phyloP scores from a whole-genome alignment of 1,139 yeast genomes.

The Blastobotrys raffinosifermentans region DNA sequence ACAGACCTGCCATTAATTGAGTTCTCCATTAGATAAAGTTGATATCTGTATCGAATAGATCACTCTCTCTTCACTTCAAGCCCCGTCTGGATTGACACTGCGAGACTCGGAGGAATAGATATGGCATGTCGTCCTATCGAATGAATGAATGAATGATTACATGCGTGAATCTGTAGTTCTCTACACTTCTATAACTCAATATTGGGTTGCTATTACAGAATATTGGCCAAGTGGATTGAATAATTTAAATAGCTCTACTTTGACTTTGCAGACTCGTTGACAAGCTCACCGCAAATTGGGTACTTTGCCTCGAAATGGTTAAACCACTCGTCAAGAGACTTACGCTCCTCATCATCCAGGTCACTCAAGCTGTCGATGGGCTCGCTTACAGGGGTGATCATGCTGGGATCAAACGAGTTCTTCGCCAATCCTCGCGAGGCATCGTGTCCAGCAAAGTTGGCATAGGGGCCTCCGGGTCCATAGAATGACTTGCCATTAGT shows the following conservation, averaged over 20 bases:
- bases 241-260: conserved; percentile 8
- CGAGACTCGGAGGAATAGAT: too few species aligned
- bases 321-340: conserved; percentile 78
- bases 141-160: background rate
- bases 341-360: conserved; percentile 54
- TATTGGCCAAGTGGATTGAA: background rate
- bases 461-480: conserved; percentile 96
- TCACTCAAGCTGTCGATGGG: conserved; percentile 70
- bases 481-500: conserved; percentile 76
- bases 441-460: conserved; percentile 94
- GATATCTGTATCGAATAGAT: too few species aligned
- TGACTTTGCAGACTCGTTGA: conserved; percentile 17
- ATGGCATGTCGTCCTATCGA: too few species aligned
- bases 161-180: background rate
- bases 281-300: conserved; percentile 31
- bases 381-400: conserved; percentile 34
- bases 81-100: too few species aligned
- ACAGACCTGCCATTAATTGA: too few species aligned
- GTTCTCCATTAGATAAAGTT: too few species aligned
- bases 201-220: background rate
- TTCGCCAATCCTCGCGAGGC: conserved; percentile 91
- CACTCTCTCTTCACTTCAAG: too few species aligned
- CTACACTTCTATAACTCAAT: background rate
- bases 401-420: conserved; percentile 68
- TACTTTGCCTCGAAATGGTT: conserved; percentile 67